phyloP scores from a whole-genome alignment of 75 land plant species.

The Selaginella moellendorffii region DNA sequence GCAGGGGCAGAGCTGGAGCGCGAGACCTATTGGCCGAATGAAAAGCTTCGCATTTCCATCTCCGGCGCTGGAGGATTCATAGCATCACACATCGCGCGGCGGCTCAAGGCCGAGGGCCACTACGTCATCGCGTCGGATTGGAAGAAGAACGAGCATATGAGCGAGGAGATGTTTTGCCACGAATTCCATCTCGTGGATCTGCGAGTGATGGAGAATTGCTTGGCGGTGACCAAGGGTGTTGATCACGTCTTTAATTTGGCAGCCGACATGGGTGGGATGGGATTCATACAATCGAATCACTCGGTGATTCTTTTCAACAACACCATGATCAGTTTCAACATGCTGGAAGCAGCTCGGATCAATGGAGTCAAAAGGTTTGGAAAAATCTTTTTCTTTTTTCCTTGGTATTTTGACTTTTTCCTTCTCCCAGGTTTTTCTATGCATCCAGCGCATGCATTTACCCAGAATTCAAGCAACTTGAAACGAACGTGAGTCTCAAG shows the following conservation, averaged over 20 bases:
- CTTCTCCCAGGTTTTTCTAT: constrained; percentile 89
- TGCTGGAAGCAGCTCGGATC: constrained; percentile 82
- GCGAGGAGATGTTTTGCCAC: constrained; percentile 90
- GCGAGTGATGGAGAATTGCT: constrained; percentile 85
- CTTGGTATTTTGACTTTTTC: too few relatives aligned
- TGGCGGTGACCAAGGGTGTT: constrained; percentile 60
- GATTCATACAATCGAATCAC: constrained; percentile 85
- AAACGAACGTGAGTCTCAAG: constrained; percentile 77
- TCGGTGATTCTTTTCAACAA: constrained; percentile 93
- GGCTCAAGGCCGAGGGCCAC: constrained; percentile 73
- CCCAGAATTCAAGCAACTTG: constrained; percentile 91
- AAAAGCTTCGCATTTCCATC: constrained; percentile 62
- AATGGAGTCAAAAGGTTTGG: constrained; percentile 65
- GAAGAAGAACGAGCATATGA: constrained; percentile 98
- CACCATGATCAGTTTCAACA: constrained; percentile 94
- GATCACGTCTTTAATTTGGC: constrained; percentile 89
- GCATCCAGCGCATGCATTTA: constrained; percentile 89
- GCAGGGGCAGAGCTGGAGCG: constrained; percentile 47
- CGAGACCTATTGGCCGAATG: constrained; percentile 76
- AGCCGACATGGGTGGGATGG: constrained; percentile 97
- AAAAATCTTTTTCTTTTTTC: not conserved
- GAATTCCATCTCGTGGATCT: constrained; percentile 89
- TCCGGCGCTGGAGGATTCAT: constrained; percentile 92
- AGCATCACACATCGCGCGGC: constrained; percentile 72
- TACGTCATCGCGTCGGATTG: constrained; percentile 88